These are phyloP conservation scores for Geotrichum citri-aurantii DNA, from an alignment of 1,139 yeast species.

Conservation along the genomic window DNA sequence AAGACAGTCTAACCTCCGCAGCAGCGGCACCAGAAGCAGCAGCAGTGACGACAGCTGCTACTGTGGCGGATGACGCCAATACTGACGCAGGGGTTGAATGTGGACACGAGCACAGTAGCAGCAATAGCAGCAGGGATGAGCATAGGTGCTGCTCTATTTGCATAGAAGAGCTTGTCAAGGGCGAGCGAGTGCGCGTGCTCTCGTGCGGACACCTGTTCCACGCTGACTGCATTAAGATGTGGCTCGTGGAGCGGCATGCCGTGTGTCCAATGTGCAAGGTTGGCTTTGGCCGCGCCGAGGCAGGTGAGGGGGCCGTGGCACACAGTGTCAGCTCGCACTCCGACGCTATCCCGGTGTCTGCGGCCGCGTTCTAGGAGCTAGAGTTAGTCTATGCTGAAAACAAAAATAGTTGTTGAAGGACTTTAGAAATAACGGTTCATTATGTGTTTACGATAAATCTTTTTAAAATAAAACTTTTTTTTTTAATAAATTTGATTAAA, in stretches of 20 bases:
- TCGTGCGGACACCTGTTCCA: slow-evolving; percentile 83
- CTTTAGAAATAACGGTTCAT: not conserved
- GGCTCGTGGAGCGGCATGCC: slow-evolving; percentile 70
- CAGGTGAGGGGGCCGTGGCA: not conserved
- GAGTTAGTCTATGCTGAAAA: too few species aligned
- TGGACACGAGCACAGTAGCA: not conserved
- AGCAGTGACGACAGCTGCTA: too few species aligned
- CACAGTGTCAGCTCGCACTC: too few species aligned
- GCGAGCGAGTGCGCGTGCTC: slow-evolving; percentile 52
- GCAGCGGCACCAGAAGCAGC: not conserved
- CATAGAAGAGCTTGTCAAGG: not conserved
- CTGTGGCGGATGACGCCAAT: not conserved
- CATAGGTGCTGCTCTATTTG: not conserved
- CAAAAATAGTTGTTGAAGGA: too few species aligned
- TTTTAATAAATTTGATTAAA: too few species aligned
- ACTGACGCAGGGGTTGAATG: not conserved
- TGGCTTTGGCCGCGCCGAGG: slow-evolving; percentile 24
- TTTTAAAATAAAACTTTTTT: too few species aligned
- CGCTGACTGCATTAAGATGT: slow-evolving; percentile 70
- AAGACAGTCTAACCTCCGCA: not conserved
- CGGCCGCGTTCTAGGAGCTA: not conserved
- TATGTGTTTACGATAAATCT: not conserved
- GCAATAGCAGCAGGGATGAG: not conserved
- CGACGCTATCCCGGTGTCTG: not conserved
- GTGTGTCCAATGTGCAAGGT: slow-evolving; percentile 78